A percentile compares a stretch with the other conserved stretches of the same genome.
These are phyloP conservation scores for Hysterium pulicare DNA, from an alignment of 2,329 filamentous ascomycete genomes.

Conservation along the genomic window DNA sequence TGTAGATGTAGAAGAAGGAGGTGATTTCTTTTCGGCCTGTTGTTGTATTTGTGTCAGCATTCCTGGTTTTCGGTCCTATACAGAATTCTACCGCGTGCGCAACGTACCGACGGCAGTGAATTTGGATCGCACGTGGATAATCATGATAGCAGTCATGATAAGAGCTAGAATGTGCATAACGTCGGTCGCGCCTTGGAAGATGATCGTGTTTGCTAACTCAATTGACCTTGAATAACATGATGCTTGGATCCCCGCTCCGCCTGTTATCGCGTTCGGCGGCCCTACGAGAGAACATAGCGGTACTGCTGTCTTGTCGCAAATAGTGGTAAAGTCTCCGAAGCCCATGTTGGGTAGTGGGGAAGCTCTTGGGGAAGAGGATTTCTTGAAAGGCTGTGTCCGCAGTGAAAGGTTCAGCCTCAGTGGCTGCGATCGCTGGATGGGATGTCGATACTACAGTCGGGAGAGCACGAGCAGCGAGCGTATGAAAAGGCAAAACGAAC, in stretches of 20 bases:
- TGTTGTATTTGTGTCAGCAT: slow-evolving; percentile 14
- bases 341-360: slow-evolving; percentile 72
- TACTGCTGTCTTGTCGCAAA: slow-evolving; percentile 81
- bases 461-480: no score
- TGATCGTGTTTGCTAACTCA: slow-evolving; percentile 95
- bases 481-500: no score
- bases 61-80: slow-evolving; percentile 51
- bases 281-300: slow-evolving; percentile 87
- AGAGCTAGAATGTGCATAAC: slow-evolving; percentile 90
- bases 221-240: slow-evolving; percentile 93
- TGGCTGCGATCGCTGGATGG: no score
- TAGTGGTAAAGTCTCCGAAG: slow-evolving; percentile 84
- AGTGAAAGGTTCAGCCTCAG: no score
- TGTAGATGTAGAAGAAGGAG: slow-evolving; percentile 96
- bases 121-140: slow-evolving; percentile 92
- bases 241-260: slow-evolving; percentile 75
- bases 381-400: no score
- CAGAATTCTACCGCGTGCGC: slow-evolving; percentile 21
- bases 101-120: slow-evolving; percentile 91
- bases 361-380: no score
- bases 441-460: no score
- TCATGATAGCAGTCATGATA: slow-evolving; percentile 94
- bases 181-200: slow-evolving; percentile 88
- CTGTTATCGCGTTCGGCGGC: slow-evolving; percentile 64
- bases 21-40: slow-evolving; percentile 68